Base-by-base conservation (phyloP, 176 grass and related monocot species). In the Rhipidocladum racemiflorum region DNA sequence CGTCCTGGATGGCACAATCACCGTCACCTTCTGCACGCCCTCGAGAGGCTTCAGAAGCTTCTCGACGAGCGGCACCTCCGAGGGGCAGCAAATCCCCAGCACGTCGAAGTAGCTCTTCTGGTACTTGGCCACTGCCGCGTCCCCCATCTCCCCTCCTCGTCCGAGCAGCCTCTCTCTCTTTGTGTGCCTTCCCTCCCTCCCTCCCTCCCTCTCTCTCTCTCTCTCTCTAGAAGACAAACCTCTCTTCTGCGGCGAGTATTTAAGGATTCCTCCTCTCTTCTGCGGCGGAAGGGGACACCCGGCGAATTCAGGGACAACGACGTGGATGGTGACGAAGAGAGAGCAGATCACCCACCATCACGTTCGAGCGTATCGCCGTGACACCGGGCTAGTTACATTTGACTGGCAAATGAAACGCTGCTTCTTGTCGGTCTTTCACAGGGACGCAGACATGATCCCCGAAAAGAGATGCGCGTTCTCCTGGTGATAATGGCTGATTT, bases 91-190 rank as follows among this genome's bases (percentile, higher is more conserved):
- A 49, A 99, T 85, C 39, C 97, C 97, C 82, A 99, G 60, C 36
- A 99, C 97, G 66, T 99, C 97, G 75, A 99, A 99, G 85, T 99
- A 99, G 83, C 89, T 99, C 91, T 93, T 99, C 56, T 93, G 72
- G 44, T 40, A 54, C 73, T 63, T 90, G n/a, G 5, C 50, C 44
- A 30, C 23, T 5, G 13, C n/a, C 55, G 55, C 42, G 72, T 87
- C 63, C 61, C 23, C 83, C 78, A 88, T 92, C n/a, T 51, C 27
- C 29, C 40, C 16, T 9, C 16, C 28, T 24, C 50, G 20, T 48
- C 48, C 48, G 42, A 11, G 10, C 5, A 7, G 40, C 45, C 77
- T 18, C 24, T 76, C 44, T 69, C 16, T 1, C 29, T n/a, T n/a
- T n/a, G n/a, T n/a, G n/a, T n/a, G n/a, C n/a, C n/a, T n/a, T n/a